A percentile compares a stretch with the other conserved stretches of the same genome.
These are phyloP conservation scores for Mycosarcoma mackinlayi DNA, from an alignment of 1,284 basidiomycete genomes.

Conservation along the genomic window DNA sequence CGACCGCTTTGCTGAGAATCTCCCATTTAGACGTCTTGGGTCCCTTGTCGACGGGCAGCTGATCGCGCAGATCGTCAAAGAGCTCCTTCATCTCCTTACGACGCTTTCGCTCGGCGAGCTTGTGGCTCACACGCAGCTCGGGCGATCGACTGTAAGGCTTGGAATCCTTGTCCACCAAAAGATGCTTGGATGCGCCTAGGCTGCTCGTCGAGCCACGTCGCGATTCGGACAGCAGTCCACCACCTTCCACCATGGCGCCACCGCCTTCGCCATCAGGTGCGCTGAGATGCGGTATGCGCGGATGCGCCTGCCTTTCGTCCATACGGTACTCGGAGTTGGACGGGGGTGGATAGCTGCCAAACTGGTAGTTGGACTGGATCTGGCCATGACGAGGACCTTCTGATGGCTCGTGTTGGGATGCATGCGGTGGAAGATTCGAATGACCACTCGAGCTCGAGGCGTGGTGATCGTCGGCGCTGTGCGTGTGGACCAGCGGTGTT, in stretches of 20 bases:
- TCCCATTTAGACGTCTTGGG: slow-evolving; percentile 67
- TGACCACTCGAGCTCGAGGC: slow-evolving; percentile 13
- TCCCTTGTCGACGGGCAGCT: slow-evolving; percentile 62
- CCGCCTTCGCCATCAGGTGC: slow-evolving; percentile 51
- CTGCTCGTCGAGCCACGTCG: slow-evolving; percentile 34
- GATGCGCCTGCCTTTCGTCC: slow-evolving; percentile 34
- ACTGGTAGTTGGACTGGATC: slow-evolving; percentile 49
- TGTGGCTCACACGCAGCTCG: slow-evolving; percentile 65
- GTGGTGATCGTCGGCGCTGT: slow-evolving; percentile 35
- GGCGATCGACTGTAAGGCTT: slow-evolving; percentile 65
- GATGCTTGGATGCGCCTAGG: slow-evolving; percentile 18
- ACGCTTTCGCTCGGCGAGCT: slow-evolving; percentile 66
- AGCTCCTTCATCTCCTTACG: slow-evolving; percentile 68
- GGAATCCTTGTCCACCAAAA: slow-evolving; percentile 56
- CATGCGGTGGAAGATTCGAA: slow-evolving; percentile 13
- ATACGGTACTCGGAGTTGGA: slow-evolving; percentile 38
- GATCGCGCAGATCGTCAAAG: slow-evolving; percentile 65
- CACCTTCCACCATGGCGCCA: slow-evolving; percentile 30
- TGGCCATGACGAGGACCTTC: slow-evolving; percentile 27
- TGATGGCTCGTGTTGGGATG: slow-evolving; percentile 20
- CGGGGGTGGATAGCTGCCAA: slow-evolving; percentile 41
- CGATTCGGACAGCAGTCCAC: slow-evolving; percentile 29
- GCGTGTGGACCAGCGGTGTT: slow-evolving; percentile 33
- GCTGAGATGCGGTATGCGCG: slow-evolving; percentile 42
- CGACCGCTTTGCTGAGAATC: slow-evolving; percentile 60